phyloP scores from a whole-genome alignment of 164 flowering plant genomes.

The Tetrastigma voinierianum region DNA sequence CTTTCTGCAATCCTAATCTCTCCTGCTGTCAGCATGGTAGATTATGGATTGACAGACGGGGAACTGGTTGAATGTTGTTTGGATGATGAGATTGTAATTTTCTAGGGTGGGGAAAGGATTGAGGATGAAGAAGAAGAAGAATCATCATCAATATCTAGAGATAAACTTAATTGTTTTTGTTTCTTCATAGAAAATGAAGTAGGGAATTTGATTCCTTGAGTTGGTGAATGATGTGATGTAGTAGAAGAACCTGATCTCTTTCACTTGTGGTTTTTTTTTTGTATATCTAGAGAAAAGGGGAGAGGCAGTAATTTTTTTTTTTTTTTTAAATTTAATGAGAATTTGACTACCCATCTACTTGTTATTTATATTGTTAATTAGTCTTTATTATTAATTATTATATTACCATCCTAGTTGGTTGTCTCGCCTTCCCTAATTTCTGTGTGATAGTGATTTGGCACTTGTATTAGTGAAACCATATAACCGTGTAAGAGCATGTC shows the following conservation, averaged over 20 bases:
- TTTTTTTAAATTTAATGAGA: conserved; percentile 15
- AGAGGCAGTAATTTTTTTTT: too few species aligned
- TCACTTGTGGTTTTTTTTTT: conserved; percentile 17
- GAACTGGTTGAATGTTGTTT: neutral
- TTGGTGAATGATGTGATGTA: conserved; percentile 10
- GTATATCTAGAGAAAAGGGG: conserved; percentile 15
- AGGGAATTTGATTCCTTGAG: conserved; percentile 40
- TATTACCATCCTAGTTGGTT: neutral
- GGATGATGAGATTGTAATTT: conserved; percentile 31
- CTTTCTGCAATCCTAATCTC: conserved; percentile 1
- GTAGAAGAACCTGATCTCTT: conserved; percentile 21
- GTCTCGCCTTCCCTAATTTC: neutral
- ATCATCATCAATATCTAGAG: conserved; percentile 24
- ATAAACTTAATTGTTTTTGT: conserved; percentile 26
- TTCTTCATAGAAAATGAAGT: conserved; percentile 11
- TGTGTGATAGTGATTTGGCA: neutral
- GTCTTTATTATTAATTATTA: neutral
- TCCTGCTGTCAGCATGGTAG: conserved; percentile 9
- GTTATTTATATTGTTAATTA: too few species aligned
- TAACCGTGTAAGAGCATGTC: too few species aligned
- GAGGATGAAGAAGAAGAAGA: too few species aligned
- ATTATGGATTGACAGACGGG: neutral
- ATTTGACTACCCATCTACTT: neutral
- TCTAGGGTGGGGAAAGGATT: neutral
- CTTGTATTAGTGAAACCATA: too few species aligned